These are phyloP conservation scores for Colletotrichum tropicicola DNA, from an alignment of 2,329 filamentous ascomycete species.

Conservation along the genomic window DNA sequence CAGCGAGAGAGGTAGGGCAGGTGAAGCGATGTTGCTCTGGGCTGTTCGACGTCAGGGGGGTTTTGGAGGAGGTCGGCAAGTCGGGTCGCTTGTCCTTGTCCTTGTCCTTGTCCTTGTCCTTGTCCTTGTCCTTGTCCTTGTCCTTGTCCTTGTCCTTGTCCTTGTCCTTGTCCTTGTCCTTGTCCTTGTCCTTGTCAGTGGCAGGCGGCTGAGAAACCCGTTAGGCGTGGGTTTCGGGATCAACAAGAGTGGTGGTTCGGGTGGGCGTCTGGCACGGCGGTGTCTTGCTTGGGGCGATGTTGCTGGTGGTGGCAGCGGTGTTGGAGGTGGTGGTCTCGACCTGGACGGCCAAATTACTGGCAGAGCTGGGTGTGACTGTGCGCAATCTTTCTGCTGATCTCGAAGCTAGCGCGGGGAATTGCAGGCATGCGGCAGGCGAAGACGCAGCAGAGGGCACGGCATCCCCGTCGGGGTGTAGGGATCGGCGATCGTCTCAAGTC, in stretches of 20 bases:
- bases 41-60: background rate
- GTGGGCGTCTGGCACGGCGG: background rate
- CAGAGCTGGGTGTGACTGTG: slow-evolving; percentile 1
- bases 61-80: background rate
- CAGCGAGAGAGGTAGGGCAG: background rate
- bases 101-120: too few species aligned
- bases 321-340: slow-evolving; percentile 11
- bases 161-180: too few species aligned
- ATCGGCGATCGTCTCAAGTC: slow-evolving; percentile 29
- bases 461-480: slow-evolving; percentile 15
- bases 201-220: background rate
- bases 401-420: slow-evolving; percentile 28
- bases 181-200: too few species aligned
- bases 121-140: too few species aligned
- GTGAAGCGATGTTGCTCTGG: background rate
- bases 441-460: slow-evolving; percentile 12
- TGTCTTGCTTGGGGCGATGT: slow-evolving; percentile 9
- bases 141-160: too few species aligned
- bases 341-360: slow-evolving; percentile 6
- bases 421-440: slow-evolving; percentile 20
- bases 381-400: slow-evolving; percentile 23
- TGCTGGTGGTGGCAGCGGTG: too few species aligned
- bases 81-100: too few species aligned
- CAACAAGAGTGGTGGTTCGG: background rate
- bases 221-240: background rate